Conservation (phyloP, 352 stramenopile species). For the Phytophthora pluvialis region DNA sequence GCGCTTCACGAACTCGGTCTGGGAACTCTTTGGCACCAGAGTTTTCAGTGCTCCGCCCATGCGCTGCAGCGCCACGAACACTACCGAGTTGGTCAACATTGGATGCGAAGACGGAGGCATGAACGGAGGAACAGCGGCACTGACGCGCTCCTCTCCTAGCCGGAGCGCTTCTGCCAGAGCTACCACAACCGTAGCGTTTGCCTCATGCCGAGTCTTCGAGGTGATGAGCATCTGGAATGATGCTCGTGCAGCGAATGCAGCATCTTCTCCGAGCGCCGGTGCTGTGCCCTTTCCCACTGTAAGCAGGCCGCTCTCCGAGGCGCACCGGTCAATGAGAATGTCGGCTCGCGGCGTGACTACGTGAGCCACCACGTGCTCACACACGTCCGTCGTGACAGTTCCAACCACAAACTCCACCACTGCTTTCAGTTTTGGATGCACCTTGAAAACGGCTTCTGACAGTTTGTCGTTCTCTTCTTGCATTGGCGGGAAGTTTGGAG, state of each 20-base stretch:
- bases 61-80: conserved; percentile 42
- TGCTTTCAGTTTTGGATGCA: conserved; percentile 59
- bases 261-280: conserved; percentile 4
- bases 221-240: conserved; percentile 53
- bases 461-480: conserved; percentile 47
- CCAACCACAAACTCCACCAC: conserved; percentile 74
- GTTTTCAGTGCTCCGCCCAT: conserved; percentile 37
- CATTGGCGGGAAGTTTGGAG: conserved; percentile 1
- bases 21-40: conserved; percentile 49
- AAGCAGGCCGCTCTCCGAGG: conserved; percentile 32
- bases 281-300: neutral
- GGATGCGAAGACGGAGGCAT: conserved; percentile 47
- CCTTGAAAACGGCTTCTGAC: conserved; percentile 62
- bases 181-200: conserved; percentile 26
- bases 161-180: conserved; percentile 41
- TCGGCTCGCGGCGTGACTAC: conserved; percentile 53
- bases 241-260: conserved; percentile 18
- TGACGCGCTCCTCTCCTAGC: conserved; percentile 44
- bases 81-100: conserved; percentile 43
- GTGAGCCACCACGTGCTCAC: conserved; percentile 56
- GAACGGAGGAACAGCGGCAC: conserved; percentile 37
- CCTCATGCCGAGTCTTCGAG: conserved; percentile 35
- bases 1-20: conserved; percentile 62
- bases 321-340: conserved; percentile 47
- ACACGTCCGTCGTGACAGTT: conserved; percentile 64